Evolutionary conservation across 1,284 basidiomycete genomes (phyloP).

Genomic region (Rhodotorula sp.): DNA sequence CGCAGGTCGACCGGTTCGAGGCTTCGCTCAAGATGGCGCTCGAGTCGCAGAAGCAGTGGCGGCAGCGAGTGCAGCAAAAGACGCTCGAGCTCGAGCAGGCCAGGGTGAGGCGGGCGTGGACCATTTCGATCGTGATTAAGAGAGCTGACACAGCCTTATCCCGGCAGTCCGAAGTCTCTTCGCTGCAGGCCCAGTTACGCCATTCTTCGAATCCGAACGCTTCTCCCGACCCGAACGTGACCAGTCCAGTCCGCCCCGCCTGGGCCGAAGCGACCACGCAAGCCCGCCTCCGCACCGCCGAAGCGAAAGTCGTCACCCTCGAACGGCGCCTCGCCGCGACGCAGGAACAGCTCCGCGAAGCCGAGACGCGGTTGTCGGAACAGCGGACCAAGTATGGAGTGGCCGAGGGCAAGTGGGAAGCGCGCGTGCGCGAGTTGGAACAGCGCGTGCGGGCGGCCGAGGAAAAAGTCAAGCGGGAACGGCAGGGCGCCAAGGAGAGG

Average conservation of each 20-base stretch:
- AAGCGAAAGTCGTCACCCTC: slow-evolving; percentile 70
- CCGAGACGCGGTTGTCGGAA: slow-evolving; percentile 76
- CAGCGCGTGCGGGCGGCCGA: slow-evolving; percentile 75
- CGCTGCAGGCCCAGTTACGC: slow-evolving; percentile 72
- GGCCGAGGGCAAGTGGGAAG: slow-evolving; percentile 87
- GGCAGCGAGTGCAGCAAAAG: slow-evolving; percentile 74
- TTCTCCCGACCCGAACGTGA: slow-evolving; percentile 43
- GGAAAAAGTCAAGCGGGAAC: slow-evolving; percentile 91
- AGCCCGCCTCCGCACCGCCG: slow-evolving; percentile 59
- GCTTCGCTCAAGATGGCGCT: slow-evolving; percentile 77
- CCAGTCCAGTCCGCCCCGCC: not conserved
- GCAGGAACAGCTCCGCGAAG: slow-evolving; percentile 73
- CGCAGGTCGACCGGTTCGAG: slow-evolving; percentile 92
- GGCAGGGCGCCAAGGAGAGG: slow-evolving; percentile 88
- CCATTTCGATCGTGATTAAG: slow-evolving; percentile 20
- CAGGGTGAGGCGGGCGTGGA: slow-evolving; percentile 57
- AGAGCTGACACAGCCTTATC: not conserved
- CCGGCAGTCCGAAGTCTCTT: slow-evolving; percentile 67
- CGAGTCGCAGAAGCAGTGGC: slow-evolving; percentile 82
- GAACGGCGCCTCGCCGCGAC: slow-evolving; percentile 78
- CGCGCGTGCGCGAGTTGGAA: slow-evolving; percentile 87
- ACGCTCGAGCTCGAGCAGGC: slow-evolving; percentile 84
- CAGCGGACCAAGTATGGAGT: slow-evolving; percentile 67
- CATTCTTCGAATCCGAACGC: slow-evolving; percentile 49
- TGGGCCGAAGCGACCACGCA: slow-evolving; percentile 52